Evolutionary conservation across 345 rosid genomes (phyloP), one percentile per base, ranked within the genome.

Genomic region (Moricandia moricandioides): DNA sequence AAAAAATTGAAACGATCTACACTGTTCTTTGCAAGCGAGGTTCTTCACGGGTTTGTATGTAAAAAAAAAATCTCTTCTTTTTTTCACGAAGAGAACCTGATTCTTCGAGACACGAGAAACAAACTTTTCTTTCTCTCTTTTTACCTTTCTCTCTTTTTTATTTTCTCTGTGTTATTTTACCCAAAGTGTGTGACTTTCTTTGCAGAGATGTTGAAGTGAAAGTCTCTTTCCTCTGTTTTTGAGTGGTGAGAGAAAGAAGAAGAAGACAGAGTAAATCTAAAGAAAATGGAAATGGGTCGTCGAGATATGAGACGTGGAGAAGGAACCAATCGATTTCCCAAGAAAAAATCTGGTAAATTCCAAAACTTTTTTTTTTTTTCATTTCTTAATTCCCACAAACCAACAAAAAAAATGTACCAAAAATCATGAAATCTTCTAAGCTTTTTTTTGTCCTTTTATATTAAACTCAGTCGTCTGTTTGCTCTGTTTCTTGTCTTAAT

Each of bases 81-180:
- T 12, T 31, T 87, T 83, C 86, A 82, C 82, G 89, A 83, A 86
- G 93, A 85, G 93, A 85, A 87, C 89, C 92, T 79, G 97, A 89
- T 91, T 91, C 95, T 89, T 85, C 81, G 67, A 60, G 84, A 80
- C 88, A 79, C 89, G 89, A 86, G 88, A 76, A 88, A 78, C 83
- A 79, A 43, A 69, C 79, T 69, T 69, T 76, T 39, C 47, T 45
- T 69, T 39, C 62, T 70, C 61, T 70, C 40, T 60, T 52, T 60
- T 4, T 56, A 76, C 79, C 64, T 69, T 76, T 30, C 69, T 65
- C 72, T 71, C 56, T 58, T 61, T 33, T 9, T 57, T 61, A n/a
- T 9, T 0, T 7, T 14, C 5, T 24, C 5, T 26, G 63, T 4
- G 24, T 66, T 66, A 43, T 21, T 2, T 21, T 21, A 43, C 34